A percentile compares a stretch with the other conserved stretches of the same genome.
Conservation (phyloP, 2,329 filamentous ascomycete species). For the Aspergillus texensis region DNA sequence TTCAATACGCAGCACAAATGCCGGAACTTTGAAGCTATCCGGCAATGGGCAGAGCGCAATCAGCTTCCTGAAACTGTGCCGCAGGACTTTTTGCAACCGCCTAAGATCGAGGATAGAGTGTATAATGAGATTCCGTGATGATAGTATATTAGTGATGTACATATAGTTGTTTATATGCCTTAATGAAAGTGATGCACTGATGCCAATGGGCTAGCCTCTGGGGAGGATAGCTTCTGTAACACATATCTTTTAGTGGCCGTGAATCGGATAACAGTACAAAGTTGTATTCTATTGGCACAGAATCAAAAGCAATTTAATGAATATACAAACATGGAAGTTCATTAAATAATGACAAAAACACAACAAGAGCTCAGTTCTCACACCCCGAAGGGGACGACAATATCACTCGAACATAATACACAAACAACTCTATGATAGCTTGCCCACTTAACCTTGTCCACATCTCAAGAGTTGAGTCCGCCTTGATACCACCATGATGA, state of each 20-base stretch:
- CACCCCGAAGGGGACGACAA: not conserved
- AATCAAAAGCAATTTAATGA: not conserved
- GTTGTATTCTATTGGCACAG: too few relatives aligned
- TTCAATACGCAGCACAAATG: constrained; percentile 65
- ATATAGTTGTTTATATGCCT: constrained; percentile 2
- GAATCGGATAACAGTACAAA: too few relatives aligned
- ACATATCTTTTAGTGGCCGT: too few relatives aligned
- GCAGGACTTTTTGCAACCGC: constrained; percentile 46
- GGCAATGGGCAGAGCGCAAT: constrained; percentile 56
- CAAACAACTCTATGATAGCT: not conserved
- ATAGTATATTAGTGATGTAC: not conserved
- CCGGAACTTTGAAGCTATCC: constrained; percentile 58
- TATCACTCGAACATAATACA: not conserved
- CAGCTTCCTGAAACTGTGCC: constrained; percentile 52
- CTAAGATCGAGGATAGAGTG: constrained; percentile 26
- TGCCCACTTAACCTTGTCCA: not conserved
- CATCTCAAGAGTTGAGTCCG: not conserved
- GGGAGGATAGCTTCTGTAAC: not conserved
- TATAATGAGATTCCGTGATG: constrained; percentile 27
- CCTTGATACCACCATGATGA: not conserved
- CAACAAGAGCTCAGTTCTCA: not conserved
- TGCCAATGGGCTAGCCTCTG: not conserved
- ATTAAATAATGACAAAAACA: not conserved
- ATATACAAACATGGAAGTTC: not conserved
- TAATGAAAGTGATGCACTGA: not conserved